Evolutionary conservation across 2,329 filamentous ascomycete genomes (phyloP), one percentile per base, ranked within the genome.

Genomic region (Malbranchea cinnamomea): DNA sequence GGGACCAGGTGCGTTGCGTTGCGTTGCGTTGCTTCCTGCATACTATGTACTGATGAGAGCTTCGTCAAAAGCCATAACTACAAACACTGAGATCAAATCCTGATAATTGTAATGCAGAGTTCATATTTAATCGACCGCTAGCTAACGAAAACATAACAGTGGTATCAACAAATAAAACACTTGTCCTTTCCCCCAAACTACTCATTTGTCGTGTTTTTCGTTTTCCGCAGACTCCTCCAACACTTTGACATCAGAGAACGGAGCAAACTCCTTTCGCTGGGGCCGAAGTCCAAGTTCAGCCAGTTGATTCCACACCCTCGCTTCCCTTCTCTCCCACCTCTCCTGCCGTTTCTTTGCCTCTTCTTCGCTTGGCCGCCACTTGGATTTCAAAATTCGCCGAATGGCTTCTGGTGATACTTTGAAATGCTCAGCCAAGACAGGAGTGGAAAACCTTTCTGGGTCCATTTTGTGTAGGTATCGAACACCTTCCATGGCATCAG

Each of bases 401-500:
- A 95, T 80, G 1, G 75, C 81, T 50, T 98, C 89, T 2, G 80
- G 65, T 1, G 83, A 84, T n/a, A 94, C 65, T 51, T 84, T 66
- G 55, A 95, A 98, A 42, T 83, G 72, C 1, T 73, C 48, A 1
- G 87, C 72, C 9, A 95, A 71, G 19, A 72, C 66, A 10, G 66
- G 54, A 1, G 79, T 91, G 3, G 77, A 79, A 58, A 84, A 94
- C 34, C 68, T 65, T 2, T 78, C 67, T 0, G 87, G 83, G 38
- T 83, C 77, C 42, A 83, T 74, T 15, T 67, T 60, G 52, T 94
- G 73, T 19, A 98, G 63, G 12, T 80, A 76, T 23, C 84, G 74
- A 42, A 98, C 92, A 23, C 84, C 85, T n/a, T 80, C 76, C 18
- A 94, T 63, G 1, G 85, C 83, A 53, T 95, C 87, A 0, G 89